Conservation (phyloP, 305 asterid species). For the Fraxinus sp. region DNA sequence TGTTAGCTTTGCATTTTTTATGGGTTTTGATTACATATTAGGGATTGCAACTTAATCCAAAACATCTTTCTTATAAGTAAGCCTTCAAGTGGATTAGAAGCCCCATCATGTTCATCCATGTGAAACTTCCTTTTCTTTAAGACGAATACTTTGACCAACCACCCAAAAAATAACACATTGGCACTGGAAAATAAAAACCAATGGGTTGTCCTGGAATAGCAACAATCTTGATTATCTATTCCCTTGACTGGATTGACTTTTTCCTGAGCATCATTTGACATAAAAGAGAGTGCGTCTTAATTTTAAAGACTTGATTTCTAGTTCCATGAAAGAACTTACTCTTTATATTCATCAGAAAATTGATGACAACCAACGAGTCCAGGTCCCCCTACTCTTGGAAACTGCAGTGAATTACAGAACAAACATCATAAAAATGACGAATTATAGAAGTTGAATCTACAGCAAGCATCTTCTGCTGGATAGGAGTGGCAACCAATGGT, state of each 20-base stretch:
- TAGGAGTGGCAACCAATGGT: background rate
- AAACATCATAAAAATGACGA: background rate
- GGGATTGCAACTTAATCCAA: background rate
- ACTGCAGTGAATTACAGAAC: slow-evolving; percentile 46
- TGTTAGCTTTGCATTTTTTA: background rate
- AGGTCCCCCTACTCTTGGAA: slow-evolving; percentile 87
- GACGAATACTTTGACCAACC: background rate
- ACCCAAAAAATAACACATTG: background rate
- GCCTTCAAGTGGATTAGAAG: background rate
- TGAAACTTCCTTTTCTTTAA: background rate
- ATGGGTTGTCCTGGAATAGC: background rate
- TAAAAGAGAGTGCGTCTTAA: background rate
- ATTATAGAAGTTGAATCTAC: background rate
- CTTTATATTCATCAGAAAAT: slow-evolving; percentile 67
- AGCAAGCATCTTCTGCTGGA: background rate
- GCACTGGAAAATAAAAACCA: background rate
- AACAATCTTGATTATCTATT: background rate
- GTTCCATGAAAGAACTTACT: slow-evolving; percentile 51
- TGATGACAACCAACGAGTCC: slow-evolving; percentile 78
- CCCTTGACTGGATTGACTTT: background rate
- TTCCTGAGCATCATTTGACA: background rate
- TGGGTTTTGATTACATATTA: background rate
- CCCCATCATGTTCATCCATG: background rate
- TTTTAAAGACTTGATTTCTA: background rate
- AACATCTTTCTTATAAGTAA: background rate